A percentile compares a stretch with the other conserved stretches of the same genome.
phyloP scores from a whole-genome alignment of 805 yeast genomes.

The Saturnispora zaruensis region DNA sequence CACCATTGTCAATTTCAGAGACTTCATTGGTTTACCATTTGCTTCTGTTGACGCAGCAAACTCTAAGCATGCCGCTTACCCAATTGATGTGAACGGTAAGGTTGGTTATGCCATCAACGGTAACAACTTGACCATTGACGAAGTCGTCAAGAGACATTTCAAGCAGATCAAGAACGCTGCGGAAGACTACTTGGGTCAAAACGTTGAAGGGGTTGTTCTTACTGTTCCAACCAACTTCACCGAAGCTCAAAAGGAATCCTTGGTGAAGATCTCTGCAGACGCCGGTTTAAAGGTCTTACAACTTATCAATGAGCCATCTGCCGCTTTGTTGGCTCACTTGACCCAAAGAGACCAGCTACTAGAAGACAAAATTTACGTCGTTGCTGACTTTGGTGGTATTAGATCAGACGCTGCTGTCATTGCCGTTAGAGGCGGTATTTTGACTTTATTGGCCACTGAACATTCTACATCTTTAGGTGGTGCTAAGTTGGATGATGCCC shows the following conservation, averaged over 20 bases:
- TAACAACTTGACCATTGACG: conserved; percentile 60
- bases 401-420: conserved; percentile 93
- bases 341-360: conserved; percentile 39
- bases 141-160: conserved; percentile 78
- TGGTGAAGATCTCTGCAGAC: conserved; percentile 50
- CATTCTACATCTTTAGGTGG: conserved; percentile 86
- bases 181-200: conserved; percentile 79
- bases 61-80: conserved; percentile 59
- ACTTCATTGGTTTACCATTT: conserved; percentile 72
- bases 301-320: conserved; percentile 84
- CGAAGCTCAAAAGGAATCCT: conserved; percentile 58
- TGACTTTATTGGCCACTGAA: conserved; percentile 78
- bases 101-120: conserved; percentile 58
- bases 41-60: conserved; percentile 59
- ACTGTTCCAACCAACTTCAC: conserved; percentile 87
- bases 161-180: conserved; percentile 79
- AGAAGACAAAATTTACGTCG: conserved; percentile 73
- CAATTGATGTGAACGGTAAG: conserved; percentile 52
- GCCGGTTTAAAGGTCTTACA: conserved; percentile 80
- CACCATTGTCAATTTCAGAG: conserved; percentile 89
- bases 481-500: conserved; percentile 67
- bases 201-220: conserved; percentile 73
- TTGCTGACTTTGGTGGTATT: conserved; percentile 94
- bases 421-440: conserved; percentile 87
- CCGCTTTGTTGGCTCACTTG: conserved; percentile 81